Conservation (phyloP, 345 rosid genomes). For the Triadica sebifera region DNA sequence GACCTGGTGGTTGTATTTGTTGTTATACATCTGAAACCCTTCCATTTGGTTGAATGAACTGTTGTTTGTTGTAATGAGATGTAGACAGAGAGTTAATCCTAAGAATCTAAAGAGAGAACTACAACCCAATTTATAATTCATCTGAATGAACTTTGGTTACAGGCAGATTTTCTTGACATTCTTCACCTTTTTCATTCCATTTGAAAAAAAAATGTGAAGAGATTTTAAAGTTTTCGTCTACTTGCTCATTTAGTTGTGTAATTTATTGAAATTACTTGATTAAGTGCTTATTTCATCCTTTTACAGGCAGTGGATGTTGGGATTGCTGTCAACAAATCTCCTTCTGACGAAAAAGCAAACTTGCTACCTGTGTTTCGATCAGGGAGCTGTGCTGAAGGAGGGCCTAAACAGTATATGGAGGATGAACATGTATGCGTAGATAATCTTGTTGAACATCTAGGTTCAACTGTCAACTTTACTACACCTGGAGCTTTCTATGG, state of each 20-base stretch:
- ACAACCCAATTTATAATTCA: too few species aligned
- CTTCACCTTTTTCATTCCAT: background rate
- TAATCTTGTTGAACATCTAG: constrained; percentile 66
- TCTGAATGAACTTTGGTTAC: too few species aligned
- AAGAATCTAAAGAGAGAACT: background rate
- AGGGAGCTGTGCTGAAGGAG: constrained; percentile 92
- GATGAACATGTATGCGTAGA: constrained; percentile 92
- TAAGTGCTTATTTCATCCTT: constrained; percentile 16
- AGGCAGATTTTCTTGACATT: too few species aligned
- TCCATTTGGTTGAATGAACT: background rate
- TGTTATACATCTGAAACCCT: background rate
- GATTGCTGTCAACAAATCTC: constrained; percentile 42
- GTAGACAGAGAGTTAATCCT: background rate
- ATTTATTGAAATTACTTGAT: background rate
- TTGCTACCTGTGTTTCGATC: constrained; percentile 68
- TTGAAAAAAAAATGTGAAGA: too few species aligned
- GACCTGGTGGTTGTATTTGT: background rate
- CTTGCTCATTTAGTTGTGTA: background rate
- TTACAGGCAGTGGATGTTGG: constrained; percentile 66
- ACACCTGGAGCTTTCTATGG: constrained; percentile 92
- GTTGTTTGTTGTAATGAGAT: background rate
- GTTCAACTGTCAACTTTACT: constrained; percentile 42
- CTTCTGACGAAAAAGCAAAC: constrained; percentile 49
- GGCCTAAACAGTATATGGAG: constrained; percentile 89
- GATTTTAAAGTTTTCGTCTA: too few species aligned